Evolutionary conservation across 2,329 filamentous ascomycete genomes (phyloP), one percentile per base, ranked within the genome.

Genomic region (Clarireedia paspali): DNA sequence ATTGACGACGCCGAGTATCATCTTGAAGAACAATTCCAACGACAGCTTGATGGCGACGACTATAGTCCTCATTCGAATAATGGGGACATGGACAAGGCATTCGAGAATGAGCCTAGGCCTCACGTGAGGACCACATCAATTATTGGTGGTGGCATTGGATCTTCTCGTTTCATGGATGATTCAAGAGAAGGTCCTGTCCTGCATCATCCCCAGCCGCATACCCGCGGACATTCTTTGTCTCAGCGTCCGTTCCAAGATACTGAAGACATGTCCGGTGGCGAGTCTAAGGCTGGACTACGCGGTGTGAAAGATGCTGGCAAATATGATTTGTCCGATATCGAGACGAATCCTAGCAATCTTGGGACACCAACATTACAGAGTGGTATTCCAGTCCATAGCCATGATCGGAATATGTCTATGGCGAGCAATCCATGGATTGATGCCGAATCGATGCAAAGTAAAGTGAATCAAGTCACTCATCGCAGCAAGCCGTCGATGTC

Each of bases 1-100:
- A 86, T 95, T 55, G 87, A 94, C 50, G 88, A 91, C 66, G 86
- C 88, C 4, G 89, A 95, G 65, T 92, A 94, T 66, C 89, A 92
- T 64, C 72, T 94, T 59, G 88, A 91, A 67, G 84, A 91, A 67
- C 84, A 89, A 59, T 83, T 91, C 59, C 84, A 89, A 51, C 84
- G 87, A 53, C 86, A 92, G 65, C 76, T 92, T 49, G 87, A 91
- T 58, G 86, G 91, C 62, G 85, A 88, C 55, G 87, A 89, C 62
- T 87, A 89, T 66, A 88, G 83, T 64, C 85, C 85, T 2, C 83
- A 84, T 57, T 71, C 68, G 30, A 68, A 68, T 27, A 67, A 69
- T 55, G 66, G 57, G 10, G 64, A 62, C 36, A 63, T 63, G 52
- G 59, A 60, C 7, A 55, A 26, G 20, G 50, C 53, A 7, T 64